Base-by-base conservation (phyloP, 495 filamentous ascomycete species). In the Tuber magnatum region DNA sequence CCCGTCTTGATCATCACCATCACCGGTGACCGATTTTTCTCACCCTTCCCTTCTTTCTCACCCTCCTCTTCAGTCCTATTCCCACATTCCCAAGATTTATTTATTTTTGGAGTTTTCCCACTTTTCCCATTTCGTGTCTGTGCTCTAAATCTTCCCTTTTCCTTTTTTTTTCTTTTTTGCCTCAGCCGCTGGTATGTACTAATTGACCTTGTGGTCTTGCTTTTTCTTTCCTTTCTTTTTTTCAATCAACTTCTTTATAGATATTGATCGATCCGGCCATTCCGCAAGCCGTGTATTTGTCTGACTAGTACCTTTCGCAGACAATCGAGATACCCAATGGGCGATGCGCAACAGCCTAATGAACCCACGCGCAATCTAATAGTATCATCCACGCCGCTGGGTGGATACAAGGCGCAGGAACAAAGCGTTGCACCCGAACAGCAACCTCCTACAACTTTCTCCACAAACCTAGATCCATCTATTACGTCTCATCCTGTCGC, bases 291-390 rank as follows among this genome's bases (percentile, higher is more conserved):
- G 69, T 77, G 73, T 76, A 41, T 70, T 14, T 51, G 43, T 38
- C 77, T 79, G 75, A 79, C 72, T 68, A 56, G 39, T 72, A 28
- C 40, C 41, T n/a, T 12, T 68, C 39, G 35, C 24, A 22, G 40
- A 78, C 28, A 73, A 73, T 75, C 56, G 65, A 75, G 72, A 75
- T 65, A 65, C 72, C 73, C 76, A 79, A 79, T 79, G 77, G 77
- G 77, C 73, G 76, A 79, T 79, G 77, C 61, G 76, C 77, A 73
- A 44, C 65, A 71, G 70, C 69, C 76, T 44, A 75, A 61, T 75
- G 76, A 75, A 75, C 73, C 76, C 46, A 72, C 76, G 43, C 77
- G 77, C 61, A 79, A 79, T 65, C 65, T 79, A 38, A 79, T 79
- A 79, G 77, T 79, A 69, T 79, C 77, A 43, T 79, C 77, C 61